phyloP scores from a whole-genome alignment of 805 yeast species.

The Candida oleophila region DNA sequence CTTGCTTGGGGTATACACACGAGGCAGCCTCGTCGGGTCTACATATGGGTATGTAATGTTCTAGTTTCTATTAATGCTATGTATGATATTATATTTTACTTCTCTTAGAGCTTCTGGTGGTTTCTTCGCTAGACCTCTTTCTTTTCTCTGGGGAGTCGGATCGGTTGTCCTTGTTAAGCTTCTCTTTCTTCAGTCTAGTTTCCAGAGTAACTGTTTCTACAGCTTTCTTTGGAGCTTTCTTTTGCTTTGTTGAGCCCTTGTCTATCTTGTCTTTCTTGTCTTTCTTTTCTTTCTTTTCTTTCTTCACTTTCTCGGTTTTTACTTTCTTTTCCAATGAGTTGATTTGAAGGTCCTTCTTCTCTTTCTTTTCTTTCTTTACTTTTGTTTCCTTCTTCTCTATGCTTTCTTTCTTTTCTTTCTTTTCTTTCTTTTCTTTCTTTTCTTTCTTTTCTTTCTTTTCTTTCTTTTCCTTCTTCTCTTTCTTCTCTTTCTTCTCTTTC shows the following conservation, averaged over 20 bases:
- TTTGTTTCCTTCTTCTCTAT: conserved; percentile 10
- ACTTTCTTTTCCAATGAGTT: too few species aligned
- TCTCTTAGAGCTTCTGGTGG: not conserved
- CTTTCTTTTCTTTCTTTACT: not conserved
- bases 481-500: conserved; percentile 23
- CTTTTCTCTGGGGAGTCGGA: conserved; percentile 9
- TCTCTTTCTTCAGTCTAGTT: conserved; percentile 5
- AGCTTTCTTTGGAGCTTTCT: conserved; percentile 15
- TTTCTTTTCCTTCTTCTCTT: conserved; percentile 17
- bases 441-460: conserved; percentile 20
- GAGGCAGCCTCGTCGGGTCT: too few species aligned
- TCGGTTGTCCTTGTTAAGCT: not conserved
- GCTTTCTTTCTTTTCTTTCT: conserved; percentile 19
- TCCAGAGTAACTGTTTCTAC: conserved; percentile 12
- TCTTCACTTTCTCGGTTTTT: conserved; percentile 3
- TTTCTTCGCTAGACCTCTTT: conserved; percentile 6
- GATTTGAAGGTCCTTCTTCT: too few species aligned
- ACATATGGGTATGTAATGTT: conserved; percentile 10
- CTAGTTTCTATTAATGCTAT: conserved; percentile 28
- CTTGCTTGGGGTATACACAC: too few species aligned
- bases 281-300: conserved; percentile 2
- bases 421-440: conserved; percentile 19
- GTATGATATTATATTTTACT: not conserved
- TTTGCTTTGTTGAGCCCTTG: conserved; percentile 9
- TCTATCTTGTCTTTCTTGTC: not conserved